These are phyloP conservation scores for Metschnikowia dekortorum DNA, from an alignment of 805 yeast species.

Conservation along the genomic window DNA sequence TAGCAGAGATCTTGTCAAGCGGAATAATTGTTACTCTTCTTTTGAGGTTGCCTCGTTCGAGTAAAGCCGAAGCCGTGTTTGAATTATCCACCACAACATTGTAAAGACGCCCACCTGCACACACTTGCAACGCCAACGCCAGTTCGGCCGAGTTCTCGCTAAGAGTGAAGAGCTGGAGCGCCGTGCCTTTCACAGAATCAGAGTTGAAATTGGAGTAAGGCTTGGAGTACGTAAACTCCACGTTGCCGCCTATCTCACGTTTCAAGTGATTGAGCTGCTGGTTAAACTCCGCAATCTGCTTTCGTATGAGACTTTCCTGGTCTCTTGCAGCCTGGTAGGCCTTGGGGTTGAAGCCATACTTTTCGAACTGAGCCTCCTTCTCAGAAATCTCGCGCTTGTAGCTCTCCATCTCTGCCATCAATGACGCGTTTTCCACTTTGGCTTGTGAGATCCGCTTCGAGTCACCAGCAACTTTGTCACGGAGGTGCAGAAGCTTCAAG, in stretches of 20 bases:
- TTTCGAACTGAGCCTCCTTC: conserved; percentile 40
- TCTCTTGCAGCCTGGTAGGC: conserved; percentile 41
- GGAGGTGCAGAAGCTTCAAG: conserved; percentile 54
- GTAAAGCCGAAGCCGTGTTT: conserved; percentile 72
- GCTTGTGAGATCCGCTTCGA: conserved; percentile 52
- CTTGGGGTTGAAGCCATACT: conserved; percentile 55
- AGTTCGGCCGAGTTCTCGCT: conserved; percentile 52
- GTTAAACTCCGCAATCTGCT: conserved; percentile 26
- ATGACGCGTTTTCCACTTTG: conserved; percentile 38
- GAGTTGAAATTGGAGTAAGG: conserved; percentile 62
- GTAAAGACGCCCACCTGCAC: conserved; percentile 89
- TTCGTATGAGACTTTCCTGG: conserved; percentile 34
- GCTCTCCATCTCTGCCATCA: conserved; percentile 40
- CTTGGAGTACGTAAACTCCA: conserved; percentile 68
- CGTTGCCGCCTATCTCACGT: conserved; percentile 56
- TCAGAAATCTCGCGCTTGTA: conserved; percentile 35
- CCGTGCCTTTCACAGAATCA: conserved; percentile 74
- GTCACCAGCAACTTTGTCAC: conserved; percentile 46
- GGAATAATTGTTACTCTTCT: conserved; percentile 91
- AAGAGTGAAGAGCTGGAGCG: conserved; percentile 75
- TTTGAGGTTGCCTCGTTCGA: conserved; percentile 72
- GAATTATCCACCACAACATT: conserved; percentile 91
- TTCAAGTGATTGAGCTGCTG: conserved; percentile 50
- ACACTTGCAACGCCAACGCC: conserved; percentile 82
- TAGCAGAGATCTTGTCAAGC: conserved; percentile 72